These are phyloP conservation scores for Geotrichum histeridarum DNA, from an alignment of 1,139 yeast genomes.

Conservation along the genomic window DNA sequence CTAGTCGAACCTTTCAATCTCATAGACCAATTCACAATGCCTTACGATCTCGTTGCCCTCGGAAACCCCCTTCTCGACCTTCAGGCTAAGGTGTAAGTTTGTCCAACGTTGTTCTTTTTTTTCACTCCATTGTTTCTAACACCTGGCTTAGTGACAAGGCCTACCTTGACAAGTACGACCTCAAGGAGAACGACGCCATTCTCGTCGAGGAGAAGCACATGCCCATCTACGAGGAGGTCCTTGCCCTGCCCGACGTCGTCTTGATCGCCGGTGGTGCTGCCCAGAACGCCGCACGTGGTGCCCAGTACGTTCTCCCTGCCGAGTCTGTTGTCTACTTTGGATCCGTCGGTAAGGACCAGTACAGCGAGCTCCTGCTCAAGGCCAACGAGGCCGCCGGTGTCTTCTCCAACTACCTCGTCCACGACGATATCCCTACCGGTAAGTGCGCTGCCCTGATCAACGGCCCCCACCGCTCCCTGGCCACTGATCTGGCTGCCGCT, in stretches of 20 bases:
- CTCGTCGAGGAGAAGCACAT: conserved; percentile 82
- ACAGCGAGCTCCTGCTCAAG: conserved; percentile 69
- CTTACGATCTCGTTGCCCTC: conserved; percentile 58
- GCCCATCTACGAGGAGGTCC: conserved; percentile 78
- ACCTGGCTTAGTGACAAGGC: conserved; percentile 40
- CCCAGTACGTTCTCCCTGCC: conserved; percentile 82
- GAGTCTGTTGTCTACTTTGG: conserved; percentile 91
- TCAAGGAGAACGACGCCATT: conserved; percentile 92
- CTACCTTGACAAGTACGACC: conserved; percentile 70
- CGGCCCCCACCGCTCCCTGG: conserved; percentile 85
- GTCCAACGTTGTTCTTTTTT: neutral
- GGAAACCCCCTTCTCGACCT: conserved; percentile 83
- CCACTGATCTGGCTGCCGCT: conserved; percentile 95
- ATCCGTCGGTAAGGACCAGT: conserved; percentile 89
- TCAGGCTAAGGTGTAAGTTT: conserved; percentile 61
- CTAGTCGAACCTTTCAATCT: neutral
- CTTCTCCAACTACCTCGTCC: conserved; percentile 73
- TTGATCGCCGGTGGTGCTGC: conserved; percentile 99
- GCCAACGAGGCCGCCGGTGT: conserved; percentile 91
- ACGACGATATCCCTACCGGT: conserved; percentile 73
- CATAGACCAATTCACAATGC: conserved; percentile 34
- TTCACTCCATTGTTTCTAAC: conserved; percentile 10
- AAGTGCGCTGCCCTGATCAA: conserved; percentile 95
- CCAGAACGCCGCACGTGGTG: conserved; percentile 98
- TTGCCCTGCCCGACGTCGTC: conserved; percentile 56